A percentile compares a stretch with the other conserved stretches of the same genome.
Conservation (phyloP, 345 rosid genomes). For the Acer campestre region DNA sequence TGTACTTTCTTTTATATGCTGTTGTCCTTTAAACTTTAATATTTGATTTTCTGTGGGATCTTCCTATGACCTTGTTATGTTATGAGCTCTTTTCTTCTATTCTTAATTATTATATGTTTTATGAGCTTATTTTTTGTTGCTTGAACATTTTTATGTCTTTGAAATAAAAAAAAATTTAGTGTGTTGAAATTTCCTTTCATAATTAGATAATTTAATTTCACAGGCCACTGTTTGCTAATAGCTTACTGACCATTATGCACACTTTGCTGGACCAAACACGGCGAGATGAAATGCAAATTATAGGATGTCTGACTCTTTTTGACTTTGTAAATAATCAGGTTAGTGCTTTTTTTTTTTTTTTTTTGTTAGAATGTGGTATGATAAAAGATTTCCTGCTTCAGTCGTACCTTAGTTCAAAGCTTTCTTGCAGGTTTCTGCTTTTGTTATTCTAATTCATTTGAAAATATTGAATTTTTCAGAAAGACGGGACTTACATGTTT, state of each 20-base stretch:
- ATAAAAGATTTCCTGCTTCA: slow-evolving; percentile 1
- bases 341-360: slow-evolving; percentile 22
- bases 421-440: slow-evolving; percentile 14
- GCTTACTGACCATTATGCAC: slow-evolving; percentile 74
- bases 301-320: slow-evolving; percentile 85
- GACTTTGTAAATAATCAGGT: slow-evolving; percentile 97
- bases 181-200: background rate
- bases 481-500: slow-evolving; percentile 81
- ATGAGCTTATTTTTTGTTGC: background rate
- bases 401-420: slow-evolving; percentile 10
- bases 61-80: background rate
- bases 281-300: slow-evolving; percentile 74
- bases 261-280: slow-evolving; percentile 81
- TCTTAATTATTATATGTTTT: background rate
- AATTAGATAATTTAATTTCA: slow-evolving; percentile 22
- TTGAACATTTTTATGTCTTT: background rate
- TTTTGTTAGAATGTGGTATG: background rate
- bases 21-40: background rate
- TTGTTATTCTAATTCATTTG: slow-evolving; percentile 25
- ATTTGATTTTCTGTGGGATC: background rate
- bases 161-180: background rate
- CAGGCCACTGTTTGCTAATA: slow-evolving; percentile 89
- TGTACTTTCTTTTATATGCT: background rate
- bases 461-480: slow-evolving; percentile 54
- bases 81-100: background rate